Conservation (phyloP, 805 yeast species). For the Metschnikowia sp. region DNA sequence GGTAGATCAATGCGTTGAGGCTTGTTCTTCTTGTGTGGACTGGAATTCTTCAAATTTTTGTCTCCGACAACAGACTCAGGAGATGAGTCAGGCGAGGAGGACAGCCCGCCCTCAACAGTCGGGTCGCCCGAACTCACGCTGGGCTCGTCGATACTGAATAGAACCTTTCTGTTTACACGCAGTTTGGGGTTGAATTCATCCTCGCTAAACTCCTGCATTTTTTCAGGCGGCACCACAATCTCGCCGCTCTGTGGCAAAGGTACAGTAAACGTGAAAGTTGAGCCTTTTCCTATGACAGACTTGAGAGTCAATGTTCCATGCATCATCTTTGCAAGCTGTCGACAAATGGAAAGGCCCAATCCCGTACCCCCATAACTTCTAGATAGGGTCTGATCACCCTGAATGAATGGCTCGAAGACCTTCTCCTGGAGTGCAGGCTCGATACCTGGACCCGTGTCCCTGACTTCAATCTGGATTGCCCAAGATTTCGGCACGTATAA, state of each 20-base stretch:
- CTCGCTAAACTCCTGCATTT: slow-evolving; percentile 46
- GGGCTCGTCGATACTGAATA: slow-evolving; percentile 27
- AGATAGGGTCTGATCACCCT: slow-evolving; percentile 92
- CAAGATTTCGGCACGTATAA: slow-evolving; percentile 43
- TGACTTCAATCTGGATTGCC: slow-evolving; percentile 69
- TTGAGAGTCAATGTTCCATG: slow-evolving; percentile 75
- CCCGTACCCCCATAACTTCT: slow-evolving; percentile 96
- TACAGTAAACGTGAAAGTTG: slow-evolving; percentile 76
- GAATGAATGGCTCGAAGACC: slow-evolving; percentile 94
- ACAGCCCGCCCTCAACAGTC: background rate
- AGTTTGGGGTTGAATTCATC: slow-evolving; percentile 65
- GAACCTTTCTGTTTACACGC: slow-evolving; percentile 49
- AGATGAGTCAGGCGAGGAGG: background rate
- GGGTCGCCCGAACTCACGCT: background rate
- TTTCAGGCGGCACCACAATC: slow-evolving; percentile 36
- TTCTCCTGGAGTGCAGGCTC: slow-evolving; percentile 75
- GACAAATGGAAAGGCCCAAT: slow-evolving; percentile 81
- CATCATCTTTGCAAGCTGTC: slow-evolving; percentile 90
- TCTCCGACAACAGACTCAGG: background rate
- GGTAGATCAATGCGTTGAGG: slow-evolving; percentile 4
- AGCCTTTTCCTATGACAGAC: slow-evolving; percentile 77
- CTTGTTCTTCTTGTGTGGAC: background rate
- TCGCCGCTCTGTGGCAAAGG: slow-evolving; percentile 70
- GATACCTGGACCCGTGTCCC: slow-evolving; percentile 94
- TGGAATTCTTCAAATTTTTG: background rate